A percentile compares a stretch with the other conserved stretches of the same genome.
Conservation (phyloP, 345 rosid species). For the Anastatica hierochuntica region DNA sequence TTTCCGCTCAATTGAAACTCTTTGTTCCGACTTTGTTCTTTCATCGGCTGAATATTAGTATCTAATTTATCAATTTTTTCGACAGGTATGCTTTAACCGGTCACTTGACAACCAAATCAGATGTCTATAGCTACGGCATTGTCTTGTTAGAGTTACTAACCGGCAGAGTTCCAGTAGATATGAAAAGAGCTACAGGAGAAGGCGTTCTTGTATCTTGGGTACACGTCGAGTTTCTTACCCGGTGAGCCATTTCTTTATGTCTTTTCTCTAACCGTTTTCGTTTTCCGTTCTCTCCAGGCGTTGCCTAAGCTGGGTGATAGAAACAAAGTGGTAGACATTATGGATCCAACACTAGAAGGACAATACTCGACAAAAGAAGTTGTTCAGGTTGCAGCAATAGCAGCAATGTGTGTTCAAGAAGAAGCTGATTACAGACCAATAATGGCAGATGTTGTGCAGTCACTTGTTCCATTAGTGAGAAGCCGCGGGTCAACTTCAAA, state of each 20-base stretch:
- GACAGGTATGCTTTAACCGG: slow-evolving; percentile 91
- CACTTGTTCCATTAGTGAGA: slow-evolving; percentile 69
- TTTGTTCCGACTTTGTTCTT: background rate
- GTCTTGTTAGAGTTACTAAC: slow-evolving; percentile 86
- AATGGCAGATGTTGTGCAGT: slow-evolving; percentile 94
- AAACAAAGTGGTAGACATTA: slow-evolving; percentile 70
- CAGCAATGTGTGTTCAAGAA: slow-evolving; percentile 92
- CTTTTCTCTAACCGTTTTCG: background rate
- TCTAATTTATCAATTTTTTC: too few relatives aligned
- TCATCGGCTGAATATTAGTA: background rate
- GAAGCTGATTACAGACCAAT: slow-evolving; percentile 87
- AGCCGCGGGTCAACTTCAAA: slow-evolving; percentile 46
- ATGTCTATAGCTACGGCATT: slow-evolving; percentile 86
- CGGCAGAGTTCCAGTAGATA: slow-evolving; percentile 79
- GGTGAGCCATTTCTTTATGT: background rate
- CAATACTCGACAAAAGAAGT: slow-evolving; percentile 79
- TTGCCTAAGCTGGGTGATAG: slow-evolving; percentile 66
- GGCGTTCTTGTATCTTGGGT: slow-evolving; percentile 87
- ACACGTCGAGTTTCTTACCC: background rate
- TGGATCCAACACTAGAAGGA: slow-evolving; percentile 79
- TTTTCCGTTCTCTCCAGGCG: slow-evolving; percentile 43
- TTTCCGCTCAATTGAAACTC: background rate
- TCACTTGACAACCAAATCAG: slow-evolving; percentile 89
- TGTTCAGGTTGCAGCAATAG: slow-evolving; percentile 87
- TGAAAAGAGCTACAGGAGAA: slow-evolving; percentile 76